These are phyloP conservation scores for Citropsis articulata DNA, from an alignment of 345 rosid species.

Conservation along the genomic window DNA sequence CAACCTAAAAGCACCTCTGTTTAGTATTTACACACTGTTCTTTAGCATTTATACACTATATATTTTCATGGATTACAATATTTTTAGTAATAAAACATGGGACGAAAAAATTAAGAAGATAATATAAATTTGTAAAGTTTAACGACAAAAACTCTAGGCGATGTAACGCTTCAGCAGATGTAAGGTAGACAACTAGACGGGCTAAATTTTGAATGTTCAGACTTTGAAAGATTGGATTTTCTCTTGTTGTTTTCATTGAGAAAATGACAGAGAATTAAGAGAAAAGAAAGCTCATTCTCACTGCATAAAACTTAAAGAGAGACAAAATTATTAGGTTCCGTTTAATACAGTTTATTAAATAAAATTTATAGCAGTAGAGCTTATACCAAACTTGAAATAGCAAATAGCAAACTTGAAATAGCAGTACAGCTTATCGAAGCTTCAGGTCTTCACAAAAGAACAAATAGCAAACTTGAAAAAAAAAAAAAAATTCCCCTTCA, in stretches of 20 bases:
- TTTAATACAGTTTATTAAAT: no score
- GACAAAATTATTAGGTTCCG: slow-evolving; percentile 28
- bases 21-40: not conserved
- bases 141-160: no score
- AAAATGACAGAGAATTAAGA: slow-evolving; percentile 24
- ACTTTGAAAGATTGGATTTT: no score
- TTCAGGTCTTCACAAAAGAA: slow-evolving; percentile 38
- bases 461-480: slow-evolving; percentile 29
- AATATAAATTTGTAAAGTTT: no score
- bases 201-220: no score
- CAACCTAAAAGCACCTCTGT: not conserved
- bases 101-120: not conserved
- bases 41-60: not conserved
- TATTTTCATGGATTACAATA: not conserved
- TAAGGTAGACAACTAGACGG: no score
- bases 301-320: slow-evolving; percentile 35
- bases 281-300: slow-evolving; percentile 43
- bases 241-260: slow-evolving; percentile 19
- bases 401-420: no score
- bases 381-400: no score
- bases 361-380: no score
- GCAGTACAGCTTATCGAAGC: no score
- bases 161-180: no score
- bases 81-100: no score
- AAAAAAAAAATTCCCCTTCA: slow-evolving; percentile 22